Percentiles rank a stretch among this genome's conserved stretches.
phyloP scores from a whole-genome alignment of 2,329 filamentous ascomycete species.

The Ceratocystis destructans region DNA sequence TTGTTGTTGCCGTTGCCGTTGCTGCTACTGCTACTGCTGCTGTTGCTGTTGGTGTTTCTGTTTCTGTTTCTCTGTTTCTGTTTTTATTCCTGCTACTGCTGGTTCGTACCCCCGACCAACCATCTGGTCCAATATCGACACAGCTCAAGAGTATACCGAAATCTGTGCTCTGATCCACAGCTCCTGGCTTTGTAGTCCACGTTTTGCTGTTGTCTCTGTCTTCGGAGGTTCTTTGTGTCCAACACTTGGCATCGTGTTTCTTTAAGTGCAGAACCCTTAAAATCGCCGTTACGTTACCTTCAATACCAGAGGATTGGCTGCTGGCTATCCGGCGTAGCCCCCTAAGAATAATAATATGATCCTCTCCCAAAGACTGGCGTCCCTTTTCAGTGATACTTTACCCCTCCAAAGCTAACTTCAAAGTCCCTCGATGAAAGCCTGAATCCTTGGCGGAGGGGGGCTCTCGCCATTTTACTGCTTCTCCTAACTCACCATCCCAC shows the following conservation, averaged over 20 bases:
- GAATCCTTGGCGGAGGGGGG: not conserved
- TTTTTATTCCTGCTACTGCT: not conserved
- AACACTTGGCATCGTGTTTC: not conserved
- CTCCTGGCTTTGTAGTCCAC: not conserved
- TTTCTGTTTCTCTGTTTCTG: no score
- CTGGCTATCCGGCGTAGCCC: not conserved
- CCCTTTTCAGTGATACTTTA: not conserved
- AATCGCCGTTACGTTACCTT: not conserved
- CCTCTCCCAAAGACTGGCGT: not conserved
- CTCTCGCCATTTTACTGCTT: not conserved
- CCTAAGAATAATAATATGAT: not conserved
- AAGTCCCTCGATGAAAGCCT: conserved; percentile 1
- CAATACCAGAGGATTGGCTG: not conserved
- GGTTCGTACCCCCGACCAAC: not conserved
- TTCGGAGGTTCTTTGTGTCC: not conserved
- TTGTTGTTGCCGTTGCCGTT: not conserved
- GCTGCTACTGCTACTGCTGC: not conserved
- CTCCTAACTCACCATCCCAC: not conserved
- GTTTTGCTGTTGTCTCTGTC: not conserved
- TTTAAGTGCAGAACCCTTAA: not conserved
- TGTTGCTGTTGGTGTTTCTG: not conserved
- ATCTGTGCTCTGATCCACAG: not conserved
- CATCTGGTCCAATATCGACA: not conserved
- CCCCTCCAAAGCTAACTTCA: not conserved
- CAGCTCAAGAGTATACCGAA: not conserved